These are phyloP conservation scores for Botryotinia calthae DNA, from an alignment of 2,329 filamentous ascomycete genomes.

Conservation along the genomic window DNA sequence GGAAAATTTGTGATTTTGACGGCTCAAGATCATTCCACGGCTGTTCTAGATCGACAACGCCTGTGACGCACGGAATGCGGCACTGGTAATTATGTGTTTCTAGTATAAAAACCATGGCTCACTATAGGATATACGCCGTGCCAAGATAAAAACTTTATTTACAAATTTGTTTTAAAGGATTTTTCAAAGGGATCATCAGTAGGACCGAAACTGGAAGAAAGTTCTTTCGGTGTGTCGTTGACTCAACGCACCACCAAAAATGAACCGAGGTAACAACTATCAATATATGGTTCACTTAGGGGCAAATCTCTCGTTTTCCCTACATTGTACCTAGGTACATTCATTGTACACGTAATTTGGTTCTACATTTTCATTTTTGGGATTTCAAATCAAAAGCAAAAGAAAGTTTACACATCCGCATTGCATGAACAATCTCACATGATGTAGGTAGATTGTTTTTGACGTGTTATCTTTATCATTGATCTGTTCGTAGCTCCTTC, in stretches of 20 bases:
- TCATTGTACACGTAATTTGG: neutral
- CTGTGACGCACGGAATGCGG: neutral
- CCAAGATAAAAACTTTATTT: neutral
- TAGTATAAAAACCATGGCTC: neutral
- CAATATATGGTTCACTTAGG: neutral
- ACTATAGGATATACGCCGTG: neutral
- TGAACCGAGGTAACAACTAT: neutral
- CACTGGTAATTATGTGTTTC: neutral
- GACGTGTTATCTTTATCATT: neutral
- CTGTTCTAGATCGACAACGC: constrained; percentile 1
- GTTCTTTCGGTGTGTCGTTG: neutral
- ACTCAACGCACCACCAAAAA: neutral
- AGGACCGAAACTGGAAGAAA: neutral
- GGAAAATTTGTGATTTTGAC: neutral
- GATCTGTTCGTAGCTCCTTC: neutral
- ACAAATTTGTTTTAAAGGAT: neutral
- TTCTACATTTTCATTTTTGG: neutral
- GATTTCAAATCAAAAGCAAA: neutral
- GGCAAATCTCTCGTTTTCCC: neutral
- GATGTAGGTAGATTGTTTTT: neutral
- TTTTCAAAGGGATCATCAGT: neutral
- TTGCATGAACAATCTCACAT: neutral
- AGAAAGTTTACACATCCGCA: neutral
- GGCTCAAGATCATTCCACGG: neutral
- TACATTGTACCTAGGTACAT: neutral